Evolutionary conservation across 2,329 filamentous ascomycete genomes (phyloP).

Genomic region (Diaporthe destruens): DNA sequence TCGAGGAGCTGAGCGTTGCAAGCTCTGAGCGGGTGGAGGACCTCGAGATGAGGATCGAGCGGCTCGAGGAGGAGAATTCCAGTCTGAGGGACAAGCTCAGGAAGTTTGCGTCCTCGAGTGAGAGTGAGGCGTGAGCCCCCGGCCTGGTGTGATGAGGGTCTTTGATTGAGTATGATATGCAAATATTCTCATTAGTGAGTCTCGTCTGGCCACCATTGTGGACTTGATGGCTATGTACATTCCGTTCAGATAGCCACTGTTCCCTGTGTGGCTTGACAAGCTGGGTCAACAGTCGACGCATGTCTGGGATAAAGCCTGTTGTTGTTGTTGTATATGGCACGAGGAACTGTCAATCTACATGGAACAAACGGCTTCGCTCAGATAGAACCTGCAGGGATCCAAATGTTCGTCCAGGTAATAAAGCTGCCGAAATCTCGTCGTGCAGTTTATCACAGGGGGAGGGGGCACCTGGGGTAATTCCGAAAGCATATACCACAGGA

Average conservation of each 20-base stretch:
- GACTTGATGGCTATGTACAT: not conserved
- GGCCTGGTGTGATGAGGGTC: not conserved
- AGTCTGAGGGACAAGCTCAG: slow-evolving; percentile 47
- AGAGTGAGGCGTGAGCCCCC: not conserved
- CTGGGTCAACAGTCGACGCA: not conserved
- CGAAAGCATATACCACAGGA: not conserved
- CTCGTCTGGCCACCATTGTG: not conserved
- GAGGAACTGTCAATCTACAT: not conserved
- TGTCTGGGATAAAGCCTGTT: not conserved
- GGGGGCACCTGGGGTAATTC: no score
- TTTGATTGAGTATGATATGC: not conserved
- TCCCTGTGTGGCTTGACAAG: not conserved
- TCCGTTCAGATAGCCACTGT: not conserved
- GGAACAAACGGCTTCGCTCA: not conserved
- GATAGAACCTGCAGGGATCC: not conserved
- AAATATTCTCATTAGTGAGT: not conserved
- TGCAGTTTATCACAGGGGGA: not conserved
- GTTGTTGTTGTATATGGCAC: not conserved
- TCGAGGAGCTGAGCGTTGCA: slow-evolving; percentile 75
- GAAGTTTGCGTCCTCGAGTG: slow-evolving; percentile 1
- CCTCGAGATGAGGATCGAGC: slow-evolving; percentile 64
- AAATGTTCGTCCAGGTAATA: not conserved
- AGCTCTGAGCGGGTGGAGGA: slow-evolving; percentile 73
- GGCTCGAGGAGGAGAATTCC: slow-evolving; percentile 62
- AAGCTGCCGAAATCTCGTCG: not conserved